Evolutionary conservation across 2,329 filamentous ascomycete species (phyloP), one percentile per base, ranked within the genome.

Genomic region (Penicillium sp.): DNA sequence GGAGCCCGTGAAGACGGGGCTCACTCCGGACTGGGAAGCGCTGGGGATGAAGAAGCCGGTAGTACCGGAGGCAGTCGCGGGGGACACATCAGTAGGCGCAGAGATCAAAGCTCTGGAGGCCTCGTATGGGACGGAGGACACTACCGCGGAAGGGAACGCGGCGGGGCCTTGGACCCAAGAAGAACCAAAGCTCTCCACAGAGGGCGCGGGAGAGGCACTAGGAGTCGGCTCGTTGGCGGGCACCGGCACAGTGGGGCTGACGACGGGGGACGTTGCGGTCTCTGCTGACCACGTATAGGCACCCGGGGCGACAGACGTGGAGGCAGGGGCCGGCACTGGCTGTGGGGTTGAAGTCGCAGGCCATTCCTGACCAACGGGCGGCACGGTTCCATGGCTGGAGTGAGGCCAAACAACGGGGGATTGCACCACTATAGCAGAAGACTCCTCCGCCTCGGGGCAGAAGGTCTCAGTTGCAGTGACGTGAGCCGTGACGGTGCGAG

Each of bases 381-480:
- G 21, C 14, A 24, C 36, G 4, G 24, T 18, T 18, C 7, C 27
- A 27, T 21, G 24, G 4, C 40, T 18, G 9, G 32, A 24, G 5
- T 32, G 13, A 43, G 51, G 10, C 14, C n/a, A 11, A 22, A 11
- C 29, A 22, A 24, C 40, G 2, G 27, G 34, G 2, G 32, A 22
- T n/a, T 49, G 22, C 4, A 44, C 36, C 18, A 48, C 39, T 27
- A 38, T 22, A 27, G 38, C 7, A 21, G 39, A 34, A 1, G 52
- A 44, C 22, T 44, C 31, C 24, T 58, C 49, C 4, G 47, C 14
- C 24, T 52, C 47, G 8, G 58, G 44, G 47, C 64, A 67, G 22
- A 66, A n/a, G 3, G 65, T 67, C 7, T 57, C 59, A 5, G 54
- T 57, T 10, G 24, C 48, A 16, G 57, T 59, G 13, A 59, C 57